A percentile compares a stretch with the other conserved stretches of the same genome.
phyloP scores from a whole-genome alignment of 2,329 filamentous ascomycete genomes.

The Cladorrhinum sp. region DNA sequence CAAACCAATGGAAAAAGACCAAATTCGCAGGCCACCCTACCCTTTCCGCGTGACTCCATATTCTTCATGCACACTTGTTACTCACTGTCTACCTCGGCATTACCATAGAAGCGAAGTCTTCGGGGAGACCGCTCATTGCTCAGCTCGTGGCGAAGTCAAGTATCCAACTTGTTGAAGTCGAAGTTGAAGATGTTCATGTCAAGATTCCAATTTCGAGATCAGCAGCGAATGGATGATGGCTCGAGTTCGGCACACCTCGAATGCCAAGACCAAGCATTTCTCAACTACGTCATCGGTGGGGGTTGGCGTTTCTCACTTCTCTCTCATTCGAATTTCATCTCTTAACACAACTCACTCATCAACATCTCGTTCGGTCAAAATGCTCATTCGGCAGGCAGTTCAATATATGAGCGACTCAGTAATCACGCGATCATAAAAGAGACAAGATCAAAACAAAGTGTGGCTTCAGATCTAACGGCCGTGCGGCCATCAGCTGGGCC shows the following conservation, averaged over 20 bases:
- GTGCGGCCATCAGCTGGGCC: not conserved
- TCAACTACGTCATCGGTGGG: not conserved
- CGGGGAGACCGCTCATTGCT: not conserved
- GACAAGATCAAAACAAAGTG: not conserved
- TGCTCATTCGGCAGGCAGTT: not conserved
- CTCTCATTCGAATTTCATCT: not conserved
- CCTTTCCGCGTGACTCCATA: not conserved
- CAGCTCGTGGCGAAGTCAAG: not conserved
- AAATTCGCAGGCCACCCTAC: not conserved
- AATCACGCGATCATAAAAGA: not conserved
- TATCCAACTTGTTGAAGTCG: not conserved
- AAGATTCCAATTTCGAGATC: not conserved
- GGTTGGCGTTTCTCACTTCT: not conserved
- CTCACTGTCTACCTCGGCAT: not conserved
- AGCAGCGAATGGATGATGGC: not conserved
- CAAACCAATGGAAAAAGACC: not conserved
- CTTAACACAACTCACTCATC: no score
- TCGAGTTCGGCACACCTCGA: not conserved
- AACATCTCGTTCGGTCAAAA: no score
- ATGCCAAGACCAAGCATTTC: not conserved
- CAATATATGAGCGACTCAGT: not conserved
- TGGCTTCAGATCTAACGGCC: slow-evolving; percentile 7
- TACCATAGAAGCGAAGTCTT: not conserved
- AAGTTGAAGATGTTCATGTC: not conserved
- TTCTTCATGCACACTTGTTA: not conserved